Evolutionary conservation across 2,329 filamentous ascomycete genomes (phyloP).

Genomic region (Pestalotiopsis sp.): DNA sequence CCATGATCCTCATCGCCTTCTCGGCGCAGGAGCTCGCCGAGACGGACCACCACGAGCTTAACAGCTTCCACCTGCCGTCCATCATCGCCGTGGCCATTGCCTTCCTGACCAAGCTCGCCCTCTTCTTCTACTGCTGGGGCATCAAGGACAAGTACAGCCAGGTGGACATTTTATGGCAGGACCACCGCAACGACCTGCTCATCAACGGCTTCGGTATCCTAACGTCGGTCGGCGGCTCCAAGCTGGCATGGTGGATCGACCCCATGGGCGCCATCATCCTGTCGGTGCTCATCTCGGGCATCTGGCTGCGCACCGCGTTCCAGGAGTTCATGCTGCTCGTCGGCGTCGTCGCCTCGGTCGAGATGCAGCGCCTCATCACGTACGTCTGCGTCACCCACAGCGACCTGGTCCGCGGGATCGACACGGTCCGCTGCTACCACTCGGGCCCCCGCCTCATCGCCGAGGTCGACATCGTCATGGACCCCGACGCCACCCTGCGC

Average conservation of each 20-base stretch:
- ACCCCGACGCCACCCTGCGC: slow-evolving; percentile 69
- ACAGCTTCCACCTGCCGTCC: slow-evolving; percentile 77
- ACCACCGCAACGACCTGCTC: slow-evolving; percentile 95
- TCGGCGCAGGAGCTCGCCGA: slow-evolving; percentile 71
- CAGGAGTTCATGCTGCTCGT: slow-evolving; percentile 89
- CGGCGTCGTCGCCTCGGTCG: slow-evolving; percentile 82
- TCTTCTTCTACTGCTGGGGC: slow-evolving; percentile 93
- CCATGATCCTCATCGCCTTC: slow-evolving; percentile 89
- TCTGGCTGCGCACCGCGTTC: slow-evolving; percentile 88
- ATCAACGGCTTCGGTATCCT: slow-evolving; percentile 94
- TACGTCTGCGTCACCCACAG: slow-evolving; percentile 96
- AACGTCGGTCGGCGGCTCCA: slow-evolving; percentile 87
- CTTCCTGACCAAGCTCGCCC: slow-evolving; percentile 78
- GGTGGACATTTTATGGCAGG: slow-evolving; percentile 91
- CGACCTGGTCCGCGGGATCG: slow-evolving; percentile 78
- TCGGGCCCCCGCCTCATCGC: slow-evolving; percentile 86
- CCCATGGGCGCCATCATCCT: slow-evolving; percentile 87
- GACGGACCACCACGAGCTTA: slow-evolving; percentile 45
- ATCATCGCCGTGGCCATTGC: slow-evolving; percentile 84
- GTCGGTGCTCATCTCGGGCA: slow-evolving; percentile 72
- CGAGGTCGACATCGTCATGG: slow-evolving; percentile 96
- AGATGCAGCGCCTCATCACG: slow-evolving; percentile 90
- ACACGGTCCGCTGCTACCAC: slow-evolving; percentile 94
- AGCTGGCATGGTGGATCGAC: slow-evolving; percentile 93
- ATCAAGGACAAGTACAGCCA: slow-evolving; percentile 90